Conservation (phyloP, 768 basidiomycete species). For the Termitomyces sp. region DNA sequence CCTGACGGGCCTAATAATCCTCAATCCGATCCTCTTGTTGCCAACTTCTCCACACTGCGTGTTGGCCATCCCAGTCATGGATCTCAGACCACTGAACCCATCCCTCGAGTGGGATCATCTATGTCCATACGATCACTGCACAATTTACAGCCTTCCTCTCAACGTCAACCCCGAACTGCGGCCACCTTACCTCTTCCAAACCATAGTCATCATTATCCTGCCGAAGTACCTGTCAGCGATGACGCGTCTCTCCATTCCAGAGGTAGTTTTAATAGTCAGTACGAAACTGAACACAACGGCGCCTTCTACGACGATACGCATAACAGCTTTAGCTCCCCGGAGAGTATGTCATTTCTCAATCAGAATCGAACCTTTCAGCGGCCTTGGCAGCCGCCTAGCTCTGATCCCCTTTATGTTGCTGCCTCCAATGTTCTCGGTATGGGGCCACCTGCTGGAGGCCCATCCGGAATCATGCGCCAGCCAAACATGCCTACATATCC, state of each 20-base stretch:
- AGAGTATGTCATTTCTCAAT: slow-evolving; percentile 24
- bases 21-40: slow-evolving; percentile 42
- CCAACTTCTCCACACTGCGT: slow-evolving; percentile 51
- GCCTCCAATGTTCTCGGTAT: slow-evolving; percentile 81
- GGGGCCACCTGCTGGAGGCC: slow-evolving; percentile 53
- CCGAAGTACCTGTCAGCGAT: slow-evolving; percentile 14
- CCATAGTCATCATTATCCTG: slow-evolving; percentile 8
- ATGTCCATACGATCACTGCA: slow-evolving; percentile 44
- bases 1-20: slow-evolving; percentile 22
- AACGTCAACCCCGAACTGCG: slow-evolving; percentile 35
- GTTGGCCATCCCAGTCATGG: slow-evolving; percentile 32
- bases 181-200: slow-evolving; percentile 34
- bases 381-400: slow-evolving; percentile 26
- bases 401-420: slow-evolving; percentile 60
- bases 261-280: slow-evolving; percentile 28
- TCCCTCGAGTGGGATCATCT: slow-evolving; percentile 54
- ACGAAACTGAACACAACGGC: slow-evolving; percentile 34
- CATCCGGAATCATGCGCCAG: slow-evolving; percentile 18
- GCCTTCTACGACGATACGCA: slow-evolving; percentile 35
- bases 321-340: slow-evolving; percentile 21
- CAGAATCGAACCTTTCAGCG: slow-evolving; percentile 16
- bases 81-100: slow-evolving; percentile 35
- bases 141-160: slow-evolving; percentile 20
- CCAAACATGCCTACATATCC: slow-evolving; percentile 20
- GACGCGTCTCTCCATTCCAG: slow-evolving; percentile 26